phyloP scores from a whole-genome alignment of 1,139 yeast genomes.

The Spencermartinsiella ligniputridi region DNA sequence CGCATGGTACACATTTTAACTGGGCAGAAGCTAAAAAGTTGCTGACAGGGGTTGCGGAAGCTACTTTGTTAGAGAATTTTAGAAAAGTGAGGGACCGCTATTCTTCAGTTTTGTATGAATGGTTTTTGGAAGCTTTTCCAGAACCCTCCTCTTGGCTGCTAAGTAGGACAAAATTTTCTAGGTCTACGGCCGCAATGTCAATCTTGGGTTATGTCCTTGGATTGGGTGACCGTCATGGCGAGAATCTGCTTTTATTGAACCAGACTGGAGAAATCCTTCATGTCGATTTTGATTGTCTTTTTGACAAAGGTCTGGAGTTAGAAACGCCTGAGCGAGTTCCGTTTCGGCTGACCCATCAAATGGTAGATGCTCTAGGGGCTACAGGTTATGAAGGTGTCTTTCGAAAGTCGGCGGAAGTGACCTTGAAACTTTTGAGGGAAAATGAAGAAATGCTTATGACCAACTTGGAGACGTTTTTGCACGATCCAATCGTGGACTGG shows the following conservation, averaged over 20 bases:
- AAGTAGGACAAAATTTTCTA: conserved; percentile 66
- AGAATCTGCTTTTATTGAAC: conserved; percentile 73
- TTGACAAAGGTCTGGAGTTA: conserved; percentile 63
- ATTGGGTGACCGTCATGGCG: conserved; percentile 94
- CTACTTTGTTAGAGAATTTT: conserved; percentile 11
- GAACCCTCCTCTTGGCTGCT: conserved; percentile 87
- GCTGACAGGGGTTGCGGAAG: conserved; percentile 12
- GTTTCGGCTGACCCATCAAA: conserved; percentile 80
- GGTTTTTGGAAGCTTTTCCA: conserved; percentile 87
- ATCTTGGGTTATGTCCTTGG: conserved; percentile 81
- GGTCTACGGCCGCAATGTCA: conserved; percentile 94
- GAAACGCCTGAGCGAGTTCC: conserved; percentile 92
- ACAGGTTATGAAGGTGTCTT: conserved; percentile 89
- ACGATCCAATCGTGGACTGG: conserved; percentile 72
- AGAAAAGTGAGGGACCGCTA: conserved; percentile 34
- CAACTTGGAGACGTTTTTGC: conserved; percentile 83
- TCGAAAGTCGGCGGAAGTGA: conserved; percentile 80
- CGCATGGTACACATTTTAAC: conserved; percentile 35
- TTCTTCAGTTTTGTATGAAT: conserved; percentile 75
- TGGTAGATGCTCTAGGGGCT: conserved; percentile 89
- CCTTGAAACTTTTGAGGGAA: conserved; percentile 63
- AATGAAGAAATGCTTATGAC: conserved; percentile 90
- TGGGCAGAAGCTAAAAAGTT: conserved; percentile 12
- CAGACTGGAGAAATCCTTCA: conserved; percentile 78
- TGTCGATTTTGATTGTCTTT: conserved; percentile 94